Conservation (phyloP, 371 early-diverging fungal genomes). For the Dinochytrium kinnereticum region DNA sequence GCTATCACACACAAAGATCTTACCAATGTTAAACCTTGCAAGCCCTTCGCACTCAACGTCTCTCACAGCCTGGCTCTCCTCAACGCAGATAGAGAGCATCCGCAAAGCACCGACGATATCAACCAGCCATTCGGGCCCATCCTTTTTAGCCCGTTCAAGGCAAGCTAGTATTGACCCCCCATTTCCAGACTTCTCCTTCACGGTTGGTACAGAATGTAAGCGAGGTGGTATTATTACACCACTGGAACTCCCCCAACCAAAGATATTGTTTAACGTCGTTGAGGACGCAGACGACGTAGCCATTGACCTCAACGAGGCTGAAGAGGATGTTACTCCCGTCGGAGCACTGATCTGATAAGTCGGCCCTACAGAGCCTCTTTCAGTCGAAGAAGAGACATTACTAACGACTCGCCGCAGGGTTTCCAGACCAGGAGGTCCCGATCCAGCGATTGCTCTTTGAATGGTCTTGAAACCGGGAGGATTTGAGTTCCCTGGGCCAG, state of each 20-base stretch:
- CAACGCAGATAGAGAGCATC: background rate
- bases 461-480: constrained; percentile 13
- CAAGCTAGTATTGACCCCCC: background rate
- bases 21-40: constrained; percentile 28
- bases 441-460: background rate
- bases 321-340: no score
- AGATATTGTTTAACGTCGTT: no score
- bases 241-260: background rate
- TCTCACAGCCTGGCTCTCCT: background rate
- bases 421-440: constrained; percentile 6
- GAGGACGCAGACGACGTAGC: no score
- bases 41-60: constrained; percentile 20
- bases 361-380: background rate
- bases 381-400: background rate
- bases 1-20: background rate
- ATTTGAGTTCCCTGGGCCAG: background rate
- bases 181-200: background rate
- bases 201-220: background rate
- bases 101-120: constrained; percentile 16
- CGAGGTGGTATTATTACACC: constrained; percentile 19
- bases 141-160: constrained; percentile 5
- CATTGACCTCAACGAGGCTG: no score
- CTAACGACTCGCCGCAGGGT: background rate
- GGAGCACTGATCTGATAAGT: background rate
- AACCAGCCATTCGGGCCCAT: constrained; percentile 14